These are phyloP conservation scores for Fistulifera pelliculosa DNA, from an alignment of 108 stramenopile genomes.

Conservation along the genomic window DNA sequence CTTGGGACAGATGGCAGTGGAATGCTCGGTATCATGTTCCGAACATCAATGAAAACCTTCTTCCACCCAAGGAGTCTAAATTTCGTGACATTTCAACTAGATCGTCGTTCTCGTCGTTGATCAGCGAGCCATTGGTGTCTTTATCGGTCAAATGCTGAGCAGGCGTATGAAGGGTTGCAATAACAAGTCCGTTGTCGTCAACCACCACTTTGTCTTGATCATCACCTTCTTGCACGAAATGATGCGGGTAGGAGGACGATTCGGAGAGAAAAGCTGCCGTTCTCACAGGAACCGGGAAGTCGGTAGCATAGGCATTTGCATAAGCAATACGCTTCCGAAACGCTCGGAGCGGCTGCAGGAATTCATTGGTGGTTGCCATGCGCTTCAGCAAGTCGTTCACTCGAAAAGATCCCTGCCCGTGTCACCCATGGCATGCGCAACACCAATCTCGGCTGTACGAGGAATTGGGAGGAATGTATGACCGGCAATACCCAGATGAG, in stretches of 20 bases:
- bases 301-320: conserved; percentile 83
- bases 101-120: conserved; percentile 10
- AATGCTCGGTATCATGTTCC: conserved; percentile 38
- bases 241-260: conserved; percentile 40
- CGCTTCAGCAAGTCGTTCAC: conserved; percentile 10
- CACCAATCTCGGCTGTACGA: conserved; percentile 34
- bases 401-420: conserved; percentile 15
- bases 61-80: conserved; percentile 81
- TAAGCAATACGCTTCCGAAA: conserved; percentile 75
- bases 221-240: conserved; percentile 21
- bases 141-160: not conserved
- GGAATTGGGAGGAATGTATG: conserved; percentile 77
- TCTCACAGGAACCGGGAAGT: conserved; percentile 74
- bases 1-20: conserved; percentile 19
- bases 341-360: conserved; percentile 39
- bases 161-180: conserved; percentile 29
- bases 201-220: conserved; percentile 7
- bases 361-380: conserved; percentile 24
- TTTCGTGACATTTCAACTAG: conserved; percentile 52
- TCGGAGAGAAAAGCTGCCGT: conserved; percentile 78
- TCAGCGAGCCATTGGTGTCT: not conserved
- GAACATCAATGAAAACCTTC: conserved; percentile 80
- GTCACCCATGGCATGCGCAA: conserved; percentile 35
- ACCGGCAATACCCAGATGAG: conserved; percentile 65
- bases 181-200: conserved; percentile 4